Evolutionary conservation across 495 filamentous ascomycete genomes (phyloP), one percentile per base, ranked within the genome.

Genomic region (Pyrenula massariospora): DNA sequence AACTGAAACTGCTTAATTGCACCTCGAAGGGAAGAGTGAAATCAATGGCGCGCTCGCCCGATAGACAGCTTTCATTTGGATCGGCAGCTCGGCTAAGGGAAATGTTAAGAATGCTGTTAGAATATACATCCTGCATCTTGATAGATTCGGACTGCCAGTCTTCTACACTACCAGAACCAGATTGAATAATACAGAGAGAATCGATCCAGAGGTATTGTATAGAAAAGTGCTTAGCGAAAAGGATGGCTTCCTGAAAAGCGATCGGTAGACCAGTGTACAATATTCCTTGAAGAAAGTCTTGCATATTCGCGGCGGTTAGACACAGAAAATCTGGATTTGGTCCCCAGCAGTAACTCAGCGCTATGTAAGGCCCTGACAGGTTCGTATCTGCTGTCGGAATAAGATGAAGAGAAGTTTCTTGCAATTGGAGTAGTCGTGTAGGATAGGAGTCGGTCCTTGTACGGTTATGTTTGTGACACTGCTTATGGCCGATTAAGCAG

Each of bases 201-300:
- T 67, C 58, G 22, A 67, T 66, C 65, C 63, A 67, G 19, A 67
- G 53, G 50, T 59, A 66, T 10, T 25, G 55, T 10, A 60, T 24
- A 12, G 53, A 56, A 11, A 68, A 53, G 25, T 52, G 22, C 12
- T 42, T 48, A 2, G 58, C 56, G 1, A 63, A 24, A 3, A 24
- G 12, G 12, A 61, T 25, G 15, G 62, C 61, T 53, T 63, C 62
- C 58, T 56, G 54, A 53, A 64, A 60, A 2, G 62, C 61, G 25
- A 50, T 10, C 2, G 57, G 42, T 19, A 48, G 19, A 19, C 11
- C 11, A 11, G 42, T 48, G 11, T 11, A 48, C 11, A 11, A 11
- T 11, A 48, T 48, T 11, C 42, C 42, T 19, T 48, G 42, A 11
- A 11, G 42, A 48, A 48, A 19, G 11, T 48, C 11, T 19, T 48